Percentiles rank a stretch among this genome's conserved stretches.
Evolutionary conservation across 2,329 filamentous ascomycete species (phyloP).

Genomic region (Sporothrix inflata): DNA sequence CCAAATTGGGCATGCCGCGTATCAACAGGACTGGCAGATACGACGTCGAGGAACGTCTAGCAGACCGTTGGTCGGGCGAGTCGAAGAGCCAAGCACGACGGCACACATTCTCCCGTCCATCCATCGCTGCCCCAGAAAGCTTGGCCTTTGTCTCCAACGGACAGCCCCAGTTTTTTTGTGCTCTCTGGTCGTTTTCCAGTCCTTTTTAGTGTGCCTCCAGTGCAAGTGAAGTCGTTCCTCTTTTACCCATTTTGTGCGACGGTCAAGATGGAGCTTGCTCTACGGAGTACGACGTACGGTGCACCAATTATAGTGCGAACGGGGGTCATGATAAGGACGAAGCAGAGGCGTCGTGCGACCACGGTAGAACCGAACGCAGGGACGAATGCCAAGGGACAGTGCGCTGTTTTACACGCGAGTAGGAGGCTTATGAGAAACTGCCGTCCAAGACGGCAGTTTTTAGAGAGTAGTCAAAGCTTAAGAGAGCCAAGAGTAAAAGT

Average conservation of each 20-base stretch:
- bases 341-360: neutral
- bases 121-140: conserved; percentile 11
- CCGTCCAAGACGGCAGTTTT: neutral
- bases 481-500: neutral
- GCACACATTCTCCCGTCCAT: neutral
- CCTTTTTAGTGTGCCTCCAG: too few relatives aligned
- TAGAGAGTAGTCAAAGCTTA: neutral
- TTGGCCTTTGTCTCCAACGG: conserved; percentile 4
- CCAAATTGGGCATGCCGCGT: too few relatives aligned
- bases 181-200: too few relatives aligned
- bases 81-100: neutral
- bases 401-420: neutral
- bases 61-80: neutral
- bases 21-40: neutral
- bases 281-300: neutral
- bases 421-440: neutral
- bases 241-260: neutral
- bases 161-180: neutral
- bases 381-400: neutral
- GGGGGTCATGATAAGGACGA: neutral
- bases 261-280: neutral
- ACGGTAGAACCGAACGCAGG: neutral
- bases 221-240: too few relatives aligned
- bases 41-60: neutral
- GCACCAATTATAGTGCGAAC: neutral